These are phyloP conservation scores for Didymella sp. DNA, from an alignment of 2,329 filamentous ascomycete species.

Conservation along the genomic window DNA sequence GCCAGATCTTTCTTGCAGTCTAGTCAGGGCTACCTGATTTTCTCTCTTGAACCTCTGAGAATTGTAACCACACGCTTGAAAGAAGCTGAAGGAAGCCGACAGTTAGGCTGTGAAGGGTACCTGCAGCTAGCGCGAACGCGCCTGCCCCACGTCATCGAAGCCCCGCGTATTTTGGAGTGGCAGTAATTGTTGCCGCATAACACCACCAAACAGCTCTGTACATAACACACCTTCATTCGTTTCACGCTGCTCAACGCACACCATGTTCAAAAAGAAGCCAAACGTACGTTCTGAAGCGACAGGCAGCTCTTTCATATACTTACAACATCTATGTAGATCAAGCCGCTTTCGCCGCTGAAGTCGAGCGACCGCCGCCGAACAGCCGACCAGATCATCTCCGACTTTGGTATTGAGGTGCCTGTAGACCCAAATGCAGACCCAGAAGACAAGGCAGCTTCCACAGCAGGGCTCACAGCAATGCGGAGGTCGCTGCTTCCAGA, in stretches of 20 bases:
- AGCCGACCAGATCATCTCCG: constrained; percentile 70
- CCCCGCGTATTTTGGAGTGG: constrained; percentile 17
- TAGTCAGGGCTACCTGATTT: too few relatives aligned
- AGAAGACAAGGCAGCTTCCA: constrained; percentile 54
- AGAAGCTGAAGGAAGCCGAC: too few relatives aligned
- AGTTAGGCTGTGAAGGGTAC: constrained; percentile 2
- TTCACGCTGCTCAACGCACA: constrained; percentile 7
- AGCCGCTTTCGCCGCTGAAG: constrained; percentile 69
- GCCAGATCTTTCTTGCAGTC: too few relatives aligned
- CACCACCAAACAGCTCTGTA: neutral
- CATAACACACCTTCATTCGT: neutral
- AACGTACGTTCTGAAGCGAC: constrained; percentile 49
- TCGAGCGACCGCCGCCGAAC: constrained; percentile 72
- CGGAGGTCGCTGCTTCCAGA: constrained; percentile 69
- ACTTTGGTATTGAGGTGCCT: constrained; percentile 62
- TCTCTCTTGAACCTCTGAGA: too few relatives aligned
- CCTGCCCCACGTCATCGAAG: constrained; percentile 14
- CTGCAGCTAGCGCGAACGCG: constrained; percentile 9
- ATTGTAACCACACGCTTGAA: too few relatives aligned
- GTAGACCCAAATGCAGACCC: constrained; percentile 45
- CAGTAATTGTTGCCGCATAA: constrained; percentile 9
- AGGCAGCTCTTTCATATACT: neutral
- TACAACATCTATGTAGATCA: constrained; percentile 61
- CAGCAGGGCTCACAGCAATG: constrained; percentile 57
- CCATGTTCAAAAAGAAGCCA: constrained; percentile 71